Conservation (phyloP, 352 stramenopile species). For the Globisporangium heterothallicum region DNA sequence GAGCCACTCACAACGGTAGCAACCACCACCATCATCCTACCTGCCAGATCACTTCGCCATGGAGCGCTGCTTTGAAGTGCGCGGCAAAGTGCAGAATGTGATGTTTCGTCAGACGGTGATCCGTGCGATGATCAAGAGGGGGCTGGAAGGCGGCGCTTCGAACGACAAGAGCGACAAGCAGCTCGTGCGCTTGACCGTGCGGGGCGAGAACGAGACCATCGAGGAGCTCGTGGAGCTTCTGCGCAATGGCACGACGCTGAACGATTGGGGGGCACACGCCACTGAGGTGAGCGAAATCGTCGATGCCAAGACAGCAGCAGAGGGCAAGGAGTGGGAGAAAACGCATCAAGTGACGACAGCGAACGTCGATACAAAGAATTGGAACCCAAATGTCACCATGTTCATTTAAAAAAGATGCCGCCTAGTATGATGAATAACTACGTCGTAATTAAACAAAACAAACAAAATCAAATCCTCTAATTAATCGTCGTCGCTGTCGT, state of each 20-base stretch:
- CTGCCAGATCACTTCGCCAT: no score
- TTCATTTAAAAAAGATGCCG: slow-evolving; percentile 51
- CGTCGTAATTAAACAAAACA: background rate
- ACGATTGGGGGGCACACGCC: slow-evolving; percentile 60
- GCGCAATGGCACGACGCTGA: slow-evolving; percentile 39
- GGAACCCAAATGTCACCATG: slow-evolving; percentile 76
- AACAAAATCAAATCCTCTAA: slow-evolving; percentile 1
- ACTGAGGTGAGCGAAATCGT: slow-evolving; percentile 40
- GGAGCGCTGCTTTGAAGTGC: slow-evolving; percentile 53
- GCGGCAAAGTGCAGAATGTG: slow-evolving; percentile 71
- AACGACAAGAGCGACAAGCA: slow-evolving; percentile 55
- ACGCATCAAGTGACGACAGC: slow-evolving; percentile 63
- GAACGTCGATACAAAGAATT: slow-evolving; percentile 56
- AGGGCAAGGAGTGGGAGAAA: slow-evolving; percentile 18
- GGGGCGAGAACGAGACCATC: slow-evolving; percentile 30
- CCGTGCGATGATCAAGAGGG: slow-evolving; percentile 66
- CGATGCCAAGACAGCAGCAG: slow-evolving; percentile 4
- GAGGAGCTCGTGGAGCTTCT: slow-evolving; percentile 46
- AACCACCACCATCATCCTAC: no score
- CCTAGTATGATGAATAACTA: no score
- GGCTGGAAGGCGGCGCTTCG: slow-evolving; percentile 49
- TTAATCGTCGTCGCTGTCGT: slow-evolving; percentile 76
- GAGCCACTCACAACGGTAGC: no score
- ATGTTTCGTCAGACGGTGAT: slow-evolving; percentile 84
- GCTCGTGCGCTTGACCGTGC: slow-evolving; percentile 59